phyloP scores from a whole-genome alignment of 2,329 filamentous ascomycete species.

The Tothia fuscella region DNA sequence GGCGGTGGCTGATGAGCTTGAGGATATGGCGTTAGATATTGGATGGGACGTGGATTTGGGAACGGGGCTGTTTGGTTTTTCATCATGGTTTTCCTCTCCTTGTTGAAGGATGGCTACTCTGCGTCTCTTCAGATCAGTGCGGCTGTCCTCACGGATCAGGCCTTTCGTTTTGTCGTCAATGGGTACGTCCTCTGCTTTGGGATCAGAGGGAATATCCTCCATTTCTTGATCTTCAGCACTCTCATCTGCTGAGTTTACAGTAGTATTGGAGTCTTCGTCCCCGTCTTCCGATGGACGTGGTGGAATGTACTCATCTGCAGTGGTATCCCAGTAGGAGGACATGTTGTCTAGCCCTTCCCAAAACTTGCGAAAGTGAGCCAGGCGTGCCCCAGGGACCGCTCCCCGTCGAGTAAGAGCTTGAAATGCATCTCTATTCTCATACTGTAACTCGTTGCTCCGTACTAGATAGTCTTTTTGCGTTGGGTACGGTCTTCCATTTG shows the following conservation, averaged over 20 bases:
- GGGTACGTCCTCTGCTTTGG: neutral
- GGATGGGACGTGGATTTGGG: neutral
- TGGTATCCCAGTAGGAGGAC: conserved; percentile 51
- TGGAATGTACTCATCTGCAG: conserved; percentile 42
- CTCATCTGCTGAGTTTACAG: neutral
- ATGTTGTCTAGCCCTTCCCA: conserved; percentile 47
- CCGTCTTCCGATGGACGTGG: conserved; percentile 15
- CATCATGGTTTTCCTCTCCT: too few relatives aligned
- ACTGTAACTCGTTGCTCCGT: conserved; percentile 38
- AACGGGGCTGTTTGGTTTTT: neutral
- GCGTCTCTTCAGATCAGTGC: too few relatives aligned
- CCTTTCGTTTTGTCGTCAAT: neutral
- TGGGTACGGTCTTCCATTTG: conserved; percentile 37
- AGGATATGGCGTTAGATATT: neutral
- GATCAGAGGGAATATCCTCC: neutral
- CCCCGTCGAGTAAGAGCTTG: conserved; percentile 37
- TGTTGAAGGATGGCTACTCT: too few relatives aligned
- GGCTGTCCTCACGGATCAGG: neutral
- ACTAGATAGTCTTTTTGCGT: conserved; percentile 36
- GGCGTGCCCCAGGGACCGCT: conserved; percentile 27
- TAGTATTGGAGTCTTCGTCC: neutral
- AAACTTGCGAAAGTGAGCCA: conserved; percentile 48
- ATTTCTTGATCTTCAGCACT: neutral
- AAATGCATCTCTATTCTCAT: conserved; percentile 46
- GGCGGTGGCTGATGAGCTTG: neutral